These are phyloP conservation scores for Nyctanthes arbortristis DNA, from an alignment of 257 asterid genomes.

Conservation along the genomic window DNA sequence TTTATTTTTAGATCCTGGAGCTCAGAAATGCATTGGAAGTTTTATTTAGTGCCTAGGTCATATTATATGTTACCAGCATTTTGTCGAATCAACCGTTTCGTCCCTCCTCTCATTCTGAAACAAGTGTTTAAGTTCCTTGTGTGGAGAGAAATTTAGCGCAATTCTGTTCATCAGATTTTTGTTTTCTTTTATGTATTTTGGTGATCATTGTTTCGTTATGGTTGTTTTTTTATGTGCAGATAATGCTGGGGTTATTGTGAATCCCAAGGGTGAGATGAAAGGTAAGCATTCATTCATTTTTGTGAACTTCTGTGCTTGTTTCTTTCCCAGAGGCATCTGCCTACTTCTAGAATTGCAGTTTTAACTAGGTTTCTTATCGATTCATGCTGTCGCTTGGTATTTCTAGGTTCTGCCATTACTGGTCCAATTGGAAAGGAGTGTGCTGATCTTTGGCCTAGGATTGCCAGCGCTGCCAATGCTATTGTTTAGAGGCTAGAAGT, in stretches of 20 bases:
- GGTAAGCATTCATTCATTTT: conserved; percentile 28
- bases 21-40: too few relatives aligned
- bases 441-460: conserved; percentile 77
- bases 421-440: conserved; percentile 78
- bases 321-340: not conserved
- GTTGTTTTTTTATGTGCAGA: conserved; percentile 34
- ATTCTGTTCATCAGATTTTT: not conserved
- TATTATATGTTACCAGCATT: too few relatives aligned
- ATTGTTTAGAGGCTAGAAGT: conserved; percentile 41
- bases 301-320: not conserved
- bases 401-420: conserved; percentile 66
- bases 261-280: conserved; percentile 75
- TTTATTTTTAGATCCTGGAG: too few relatives aligned
- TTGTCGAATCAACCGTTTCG: too few relatives aligned
- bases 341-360: not conserved
- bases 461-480: conserved; percentile 72
- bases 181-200: not conserved
- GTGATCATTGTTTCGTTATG: not conserved
- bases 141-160: too few relatives aligned
- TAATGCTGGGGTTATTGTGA: conserved; percentile 72
- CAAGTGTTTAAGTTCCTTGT: too few relatives aligned
- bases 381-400: not conserved
- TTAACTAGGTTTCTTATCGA: not conserved
- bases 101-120: too few relatives aligned
- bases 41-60: too few relatives aligned